Conservation (phyloP, 495 filamentous ascomycete genomes). For the Viridothelium virens region DNA sequence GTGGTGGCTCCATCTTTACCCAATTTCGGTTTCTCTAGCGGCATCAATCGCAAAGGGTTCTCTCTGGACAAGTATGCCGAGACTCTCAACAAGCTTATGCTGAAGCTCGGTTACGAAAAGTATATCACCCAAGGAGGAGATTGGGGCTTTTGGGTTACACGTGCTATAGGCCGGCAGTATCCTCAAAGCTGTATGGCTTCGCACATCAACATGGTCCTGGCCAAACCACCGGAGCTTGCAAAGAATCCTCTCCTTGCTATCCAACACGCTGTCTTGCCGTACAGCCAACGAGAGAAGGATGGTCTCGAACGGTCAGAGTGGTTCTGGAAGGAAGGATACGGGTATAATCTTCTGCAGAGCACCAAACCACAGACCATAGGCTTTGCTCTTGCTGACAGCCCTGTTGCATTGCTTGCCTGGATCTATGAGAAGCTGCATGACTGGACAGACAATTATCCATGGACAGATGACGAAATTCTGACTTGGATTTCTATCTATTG, state of each 20-base stretch:
- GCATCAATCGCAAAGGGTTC: slow-evolving; percentile 33
- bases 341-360: slow-evolving; percentile 41
- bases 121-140: slow-evolving; percentile 48
- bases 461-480: slow-evolving; percentile 49
- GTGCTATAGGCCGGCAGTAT: slow-evolving; percentile 38
- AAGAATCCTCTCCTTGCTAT: slow-evolving; percentile 34
- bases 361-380: slow-evolving; percentile 47
- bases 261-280: slow-evolving; percentile 31
- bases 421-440: slow-evolving; percentile 48
- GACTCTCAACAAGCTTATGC: slow-evolving; percentile 41
- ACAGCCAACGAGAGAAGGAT: slow-evolving; percentile 20
- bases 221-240: slow-evolving; percentile 18
- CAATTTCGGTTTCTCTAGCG: slow-evolving; percentile 23
- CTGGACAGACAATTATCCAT: slow-evolving; percentile 46
- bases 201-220: slow-evolving; percentile 38
- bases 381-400: slow-evolving; percentile 45
- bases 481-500: slow-evolving; percentile 50
- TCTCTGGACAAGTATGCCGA: slow-evolving; percentile 41
- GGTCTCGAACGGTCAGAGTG: slow-evolving; percentile 39
- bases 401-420: slow-evolving; percentile 47
- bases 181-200: slow-evolving; percentile 38
- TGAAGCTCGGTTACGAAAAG: slow-evolving; percentile 38
- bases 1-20: slow-evolving; percentile 24
- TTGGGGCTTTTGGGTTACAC: slow-evolving; percentile 43
- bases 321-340: slow-evolving; percentile 41